Percentiles rank a stretch among this genome's conserved stretches.
Evolutionary conservation across 495 filamentous ascomycete species (phyloP).

Genomic region (Aspergillus baeticus): DNA sequence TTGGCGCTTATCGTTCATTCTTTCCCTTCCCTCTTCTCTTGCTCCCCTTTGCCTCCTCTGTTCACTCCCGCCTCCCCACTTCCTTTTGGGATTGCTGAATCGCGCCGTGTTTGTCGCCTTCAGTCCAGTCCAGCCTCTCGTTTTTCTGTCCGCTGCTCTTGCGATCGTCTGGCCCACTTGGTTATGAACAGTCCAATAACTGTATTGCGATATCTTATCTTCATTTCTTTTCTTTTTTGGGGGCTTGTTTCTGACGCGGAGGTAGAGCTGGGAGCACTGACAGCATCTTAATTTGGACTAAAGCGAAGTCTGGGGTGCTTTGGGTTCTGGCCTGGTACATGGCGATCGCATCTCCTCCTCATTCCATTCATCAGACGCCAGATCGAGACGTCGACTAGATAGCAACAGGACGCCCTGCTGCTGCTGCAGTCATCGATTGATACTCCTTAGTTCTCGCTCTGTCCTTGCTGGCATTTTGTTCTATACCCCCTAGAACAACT

Average conservation of each 20-base stretch:
- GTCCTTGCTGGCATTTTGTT: not conserved
- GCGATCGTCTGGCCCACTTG: not conserved
- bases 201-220: conserved; percentile 8
- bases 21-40: conserved; percentile 2
- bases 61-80: not conserved
- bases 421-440: not conserved
- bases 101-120: conserved; percentile 9
- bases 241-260: conserved; percentile 8
- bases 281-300: conserved; percentile 4
- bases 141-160: conserved; percentile 2
- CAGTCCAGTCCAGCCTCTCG: conserved; percentile 8
- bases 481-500: not conserved
- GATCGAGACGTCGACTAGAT: conserved; percentile 2
- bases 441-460: not conserved
- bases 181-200: not conserved
- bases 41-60: not conserved
- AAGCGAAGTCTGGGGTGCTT: conserved; percentile 13
- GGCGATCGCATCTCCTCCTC: conserved; percentile 9
- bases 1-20: conserved; percentile 1
- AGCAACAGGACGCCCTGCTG: not conserved
- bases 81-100: conserved; percentile 6
- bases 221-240: not conserved
- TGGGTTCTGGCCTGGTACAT: conserved; percentile 12
- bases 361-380: not conserved
- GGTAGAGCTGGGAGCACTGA: conserved; percentile 12